Percentiles rank a stretch among this genome's conserved stretches.
Conservation (phyloP, 2,329 filamentous ascomycete species). For the Diaporthe helianthi region DNA sequence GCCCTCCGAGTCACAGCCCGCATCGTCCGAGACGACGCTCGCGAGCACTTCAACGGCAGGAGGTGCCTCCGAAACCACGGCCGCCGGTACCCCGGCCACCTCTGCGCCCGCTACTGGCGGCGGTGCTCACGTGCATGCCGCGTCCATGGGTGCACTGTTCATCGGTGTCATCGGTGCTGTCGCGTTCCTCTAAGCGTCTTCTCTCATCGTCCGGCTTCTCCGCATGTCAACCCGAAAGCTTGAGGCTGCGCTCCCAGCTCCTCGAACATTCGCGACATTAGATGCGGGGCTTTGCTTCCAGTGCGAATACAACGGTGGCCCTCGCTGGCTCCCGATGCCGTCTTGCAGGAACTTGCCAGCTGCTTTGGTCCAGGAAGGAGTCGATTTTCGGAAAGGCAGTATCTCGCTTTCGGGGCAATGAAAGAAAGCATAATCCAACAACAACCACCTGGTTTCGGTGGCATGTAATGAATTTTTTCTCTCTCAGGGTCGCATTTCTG, state of each 20-base stretch:
- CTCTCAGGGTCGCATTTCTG: background rate
- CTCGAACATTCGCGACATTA: conserved; percentile 2
- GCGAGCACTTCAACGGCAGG: conserved; percentile 37
- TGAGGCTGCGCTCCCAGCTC: background rate
- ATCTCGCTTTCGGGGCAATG: conserved; percentile 1
- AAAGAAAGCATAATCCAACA: background rate
- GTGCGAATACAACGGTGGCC: conserved; percentile 20
- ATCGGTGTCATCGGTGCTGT: conserved; percentile 45
- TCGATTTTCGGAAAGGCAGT: conserved; percentile 12
- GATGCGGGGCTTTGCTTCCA: conserved; percentile 10
- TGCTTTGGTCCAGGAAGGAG: conserved; percentile 4
- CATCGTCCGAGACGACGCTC: conserved; percentile 34
- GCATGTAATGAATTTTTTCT: conserved; percentile 14
- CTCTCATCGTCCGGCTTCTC: too few relatives aligned
- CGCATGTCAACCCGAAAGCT: background rate
- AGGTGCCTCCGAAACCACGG: conserved; percentile 32
- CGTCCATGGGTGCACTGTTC: conserved; percentile 45
- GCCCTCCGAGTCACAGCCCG: conserved; percentile 36
- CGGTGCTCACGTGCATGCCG: conserved; percentile 42
- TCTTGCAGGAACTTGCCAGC: conserved; percentile 17
- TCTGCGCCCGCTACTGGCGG: conserved; percentile 40
- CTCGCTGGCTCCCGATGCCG: background rate
- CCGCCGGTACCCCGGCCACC: conserved; percentile 37
- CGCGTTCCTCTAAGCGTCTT: conserved; percentile 44
- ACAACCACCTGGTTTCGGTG: conserved; percentile 6